Percentiles rank a stretch among this genome's conserved stretches.
phyloP scores from a whole-genome alignment of 768 basidiomycete species.

The Termitomyces sp. region DNA sequence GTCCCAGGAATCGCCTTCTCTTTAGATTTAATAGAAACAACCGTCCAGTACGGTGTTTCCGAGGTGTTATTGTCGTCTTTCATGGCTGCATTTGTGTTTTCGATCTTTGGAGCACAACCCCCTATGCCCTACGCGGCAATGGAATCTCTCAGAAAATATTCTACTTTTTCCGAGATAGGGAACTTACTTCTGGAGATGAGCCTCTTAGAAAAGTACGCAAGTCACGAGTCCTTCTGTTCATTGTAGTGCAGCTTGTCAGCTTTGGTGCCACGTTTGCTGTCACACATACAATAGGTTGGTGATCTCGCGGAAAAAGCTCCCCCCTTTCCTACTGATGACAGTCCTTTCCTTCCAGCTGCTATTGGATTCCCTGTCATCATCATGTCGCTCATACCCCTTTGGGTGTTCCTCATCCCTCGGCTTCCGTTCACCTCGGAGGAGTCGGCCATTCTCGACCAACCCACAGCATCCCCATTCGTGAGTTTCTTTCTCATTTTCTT shows the following conservation, averaged over 20 bases:
- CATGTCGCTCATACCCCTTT: slow-evolving; percentile 72
- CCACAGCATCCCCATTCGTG: slow-evolving; percentile 84
- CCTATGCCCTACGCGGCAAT: slow-evolving; percentile 73
- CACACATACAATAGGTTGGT: slow-evolving; percentile 78
- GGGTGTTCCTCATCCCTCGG: slow-evolving; percentile 65
- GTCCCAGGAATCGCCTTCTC: slow-evolving; percentile 91
- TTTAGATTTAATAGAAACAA: slow-evolving; percentile 87
- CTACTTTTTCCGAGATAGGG: slow-evolving; percentile 71
- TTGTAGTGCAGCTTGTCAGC: slow-evolving; percentile 69
- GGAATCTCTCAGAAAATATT: slow-evolving; percentile 80
- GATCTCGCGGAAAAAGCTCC: slow-evolving; percentile 16
- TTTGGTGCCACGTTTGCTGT: slow-evolving; percentile 89
- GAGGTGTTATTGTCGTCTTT: slow-evolving; percentile 83
- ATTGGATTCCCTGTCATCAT: slow-evolving; percentile 92
- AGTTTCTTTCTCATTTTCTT: slow-evolving; percentile 29
- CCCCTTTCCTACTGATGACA: slow-evolving; percentile 21
- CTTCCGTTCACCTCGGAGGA: slow-evolving; percentile 76
- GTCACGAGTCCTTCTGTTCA: slow-evolving; percentile 66
- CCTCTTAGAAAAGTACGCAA: slow-evolving; percentile 76
- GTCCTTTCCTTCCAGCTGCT: slow-evolving; percentile 46
- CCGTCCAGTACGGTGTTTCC: slow-evolving; percentile 81
- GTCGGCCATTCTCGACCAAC: slow-evolving; percentile 80
- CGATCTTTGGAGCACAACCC: slow-evolving; percentile 85
- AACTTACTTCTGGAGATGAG: slow-evolving; percentile 56
- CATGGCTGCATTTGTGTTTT: slow-evolving; percentile 86